A percentile compares a stretch with the other conserved stretches of the same genome.
phyloP scores from a whole-genome alignment of 2,329 filamentous ascomycete genomes.

The Alternaria sp. region DNA sequence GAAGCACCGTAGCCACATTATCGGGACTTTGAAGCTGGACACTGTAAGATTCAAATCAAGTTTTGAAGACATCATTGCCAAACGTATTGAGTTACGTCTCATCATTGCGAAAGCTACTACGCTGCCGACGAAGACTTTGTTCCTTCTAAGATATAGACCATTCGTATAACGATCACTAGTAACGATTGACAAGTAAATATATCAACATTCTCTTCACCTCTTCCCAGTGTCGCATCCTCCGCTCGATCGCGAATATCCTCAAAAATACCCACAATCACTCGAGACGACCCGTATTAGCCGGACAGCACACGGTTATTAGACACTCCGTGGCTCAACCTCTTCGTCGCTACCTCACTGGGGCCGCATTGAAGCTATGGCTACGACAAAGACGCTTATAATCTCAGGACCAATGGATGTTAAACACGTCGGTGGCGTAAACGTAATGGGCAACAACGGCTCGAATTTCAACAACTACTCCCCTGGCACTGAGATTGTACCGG shows the following conservation, averaged over 20 bases:
- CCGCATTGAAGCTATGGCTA: slow-evolving; percentile 27
- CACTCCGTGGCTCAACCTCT: slow-evolving; percentile 15
- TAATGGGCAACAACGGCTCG: slow-evolving; percentile 33
- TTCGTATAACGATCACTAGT: neutral
- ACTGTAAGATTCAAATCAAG: slow-evolving; percentile 16
- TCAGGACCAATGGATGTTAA: slow-evolving; percentile 46
- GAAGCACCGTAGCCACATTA: slow-evolving; percentile 21
- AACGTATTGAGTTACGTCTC: slow-evolving; percentile 10
- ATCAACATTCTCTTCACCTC: neutral
- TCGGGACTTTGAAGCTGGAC: neutral
- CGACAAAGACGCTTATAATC: slow-evolving; percentile 39
- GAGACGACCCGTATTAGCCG: slow-evolving; percentile 34
- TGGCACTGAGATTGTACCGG: slow-evolving; percentile 30
- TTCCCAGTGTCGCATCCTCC: slow-evolving; percentile 15
- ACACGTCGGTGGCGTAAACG: slow-evolving; percentile 44
- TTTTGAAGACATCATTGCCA: slow-evolving; percentile 21
- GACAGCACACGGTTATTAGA: slow-evolving; percentile 19
- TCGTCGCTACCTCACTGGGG: slow-evolving; percentile 11
- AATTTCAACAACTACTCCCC: slow-evolving; percentile 33
- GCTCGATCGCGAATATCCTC: slow-evolving; percentile 5
- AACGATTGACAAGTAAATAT: neutral
- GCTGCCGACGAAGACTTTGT: slow-evolving; percentile 20
- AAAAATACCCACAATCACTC: slow-evolving; percentile 24
- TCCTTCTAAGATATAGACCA: slow-evolving; percentile 16
- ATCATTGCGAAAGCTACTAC: slow-evolving; percentile 10